Conservation (phyloP, 768 basidiomycete species). For the Gyrodon lividus region DNA sequence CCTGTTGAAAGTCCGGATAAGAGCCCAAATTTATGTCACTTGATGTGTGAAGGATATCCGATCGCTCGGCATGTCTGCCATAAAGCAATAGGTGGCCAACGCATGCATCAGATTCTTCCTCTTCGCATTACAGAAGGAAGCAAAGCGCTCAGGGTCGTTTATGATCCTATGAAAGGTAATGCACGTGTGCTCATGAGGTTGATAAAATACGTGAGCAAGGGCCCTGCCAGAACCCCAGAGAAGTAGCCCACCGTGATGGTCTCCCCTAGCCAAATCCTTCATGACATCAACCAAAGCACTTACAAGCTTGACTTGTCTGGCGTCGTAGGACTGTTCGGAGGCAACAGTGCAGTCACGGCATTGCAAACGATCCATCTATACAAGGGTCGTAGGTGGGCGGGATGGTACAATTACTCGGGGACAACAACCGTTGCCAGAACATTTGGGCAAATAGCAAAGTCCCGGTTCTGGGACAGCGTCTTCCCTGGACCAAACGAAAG, state of each 20-base stretch:
- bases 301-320: constrained; percentile 27
- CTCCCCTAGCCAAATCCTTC: constrained; percentile 13
- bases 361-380: constrained; percentile 33
- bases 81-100: neutral
- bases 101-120: neutral
- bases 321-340: constrained; percentile 35
- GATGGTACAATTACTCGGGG: constrained; percentile 40
- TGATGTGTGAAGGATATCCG: too few species aligned
- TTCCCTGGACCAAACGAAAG: constrained; percentile 31
- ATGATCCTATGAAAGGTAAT: too few species aligned
- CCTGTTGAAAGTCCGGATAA: too few species aligned
- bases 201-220: neutral
- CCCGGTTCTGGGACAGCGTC: constrained; percentile 30
- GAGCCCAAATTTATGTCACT: too few species aligned
- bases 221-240: neutral
- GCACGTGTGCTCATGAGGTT: too few species aligned
- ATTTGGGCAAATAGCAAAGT: constrained; percentile 31
- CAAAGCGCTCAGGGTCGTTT: neutral
- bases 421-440: constrained; percentile 29
- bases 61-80: neutral
- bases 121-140: neutral
- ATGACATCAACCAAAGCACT: constrained; percentile 7
- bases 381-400: constrained; percentile 29
- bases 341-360: constrained; percentile 31
- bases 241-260: constrained; percentile 8